These are phyloP conservation scores for Diaporthe aspalathi DNA, from an alignment of 2,329 filamentous ascomycete genomes.

Conservation along the genomic window DNA sequence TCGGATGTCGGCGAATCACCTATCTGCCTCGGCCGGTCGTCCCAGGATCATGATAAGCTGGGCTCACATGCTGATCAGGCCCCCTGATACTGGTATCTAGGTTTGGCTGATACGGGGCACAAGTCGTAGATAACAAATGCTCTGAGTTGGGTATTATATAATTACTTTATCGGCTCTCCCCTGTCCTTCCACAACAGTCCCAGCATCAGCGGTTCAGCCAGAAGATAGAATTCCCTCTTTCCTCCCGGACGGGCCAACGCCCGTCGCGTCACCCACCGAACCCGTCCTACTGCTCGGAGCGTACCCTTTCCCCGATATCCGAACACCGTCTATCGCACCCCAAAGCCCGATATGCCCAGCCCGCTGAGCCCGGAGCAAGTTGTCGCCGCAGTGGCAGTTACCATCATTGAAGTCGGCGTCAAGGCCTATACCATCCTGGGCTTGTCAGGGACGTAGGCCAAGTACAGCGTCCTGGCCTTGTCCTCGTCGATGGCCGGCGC, in stretches of 20 bases:
- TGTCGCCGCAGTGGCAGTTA: not conserved
- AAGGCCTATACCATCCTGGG: not conserved
- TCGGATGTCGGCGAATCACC: slow-evolving; percentile 28
- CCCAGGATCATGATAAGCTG: not conserved
- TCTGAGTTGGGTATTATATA: slow-evolving; percentile 9
- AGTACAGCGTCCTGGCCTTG: not conserved
- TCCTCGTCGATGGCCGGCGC: not conserved
- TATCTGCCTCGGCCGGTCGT: not conserved
- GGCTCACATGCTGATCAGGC: slow-evolving; percentile 2
- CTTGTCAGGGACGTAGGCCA: not conserved
- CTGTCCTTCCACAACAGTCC: not conserved
- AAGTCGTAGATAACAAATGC: not conserved
- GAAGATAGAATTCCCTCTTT: not conserved
- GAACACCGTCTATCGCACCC: slow-evolving; percentile 4
- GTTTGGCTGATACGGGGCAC: not conserved
- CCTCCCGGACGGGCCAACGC: not conserved
- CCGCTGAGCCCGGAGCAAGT: not conserved
- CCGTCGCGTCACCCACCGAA: not conserved
- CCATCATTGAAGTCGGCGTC: not conserved
- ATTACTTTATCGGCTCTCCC: not conserved
- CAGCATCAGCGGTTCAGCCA: not conserved
- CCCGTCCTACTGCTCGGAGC: not conserved
- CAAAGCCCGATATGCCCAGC: not conserved
- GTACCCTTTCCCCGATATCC: not conserved
- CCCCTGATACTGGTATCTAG: slow-evolving; percentile 2